Conservation (phyloP, 257 asterid genomes). For the Plantago elongata region DNA sequence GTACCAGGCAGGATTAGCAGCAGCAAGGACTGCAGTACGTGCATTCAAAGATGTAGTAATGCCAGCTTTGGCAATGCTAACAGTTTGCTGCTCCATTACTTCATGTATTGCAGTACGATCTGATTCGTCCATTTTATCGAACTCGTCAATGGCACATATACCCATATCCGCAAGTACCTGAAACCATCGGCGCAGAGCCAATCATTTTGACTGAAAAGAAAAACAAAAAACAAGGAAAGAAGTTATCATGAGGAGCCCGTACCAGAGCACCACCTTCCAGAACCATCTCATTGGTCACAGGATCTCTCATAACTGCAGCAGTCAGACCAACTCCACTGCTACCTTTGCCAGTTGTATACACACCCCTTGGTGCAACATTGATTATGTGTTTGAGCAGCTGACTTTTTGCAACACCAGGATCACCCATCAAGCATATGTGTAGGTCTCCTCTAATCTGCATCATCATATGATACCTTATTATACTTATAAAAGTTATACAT, state of each 20-base stretch:
- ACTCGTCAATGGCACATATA: conserved; percentile 96
- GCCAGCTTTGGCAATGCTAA: conserved; percentile 98
- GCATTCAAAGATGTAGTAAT: conserved; percentile 98
- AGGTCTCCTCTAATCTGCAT: conserved; percentile 80
- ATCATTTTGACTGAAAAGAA: neutral
- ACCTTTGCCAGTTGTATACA: conserved; percentile 95
- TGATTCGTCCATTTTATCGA: conserved; percentile 96
- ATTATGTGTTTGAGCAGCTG: conserved; percentile 98
- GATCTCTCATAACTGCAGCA: conserved; percentile 98
- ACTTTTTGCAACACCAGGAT: conserved; percentile 98
- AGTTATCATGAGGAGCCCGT: conserved; percentile 19
- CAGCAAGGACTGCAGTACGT: conserved; percentile 96
- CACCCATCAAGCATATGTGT: conserved; percentile 87
- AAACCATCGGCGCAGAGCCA: conserved; percentile 9
- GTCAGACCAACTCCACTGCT: conserved; percentile 99
- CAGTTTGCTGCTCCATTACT: conserved; percentile 99
- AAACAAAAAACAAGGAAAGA: conserved; percentile 8
- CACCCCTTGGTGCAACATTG: conserved; percentile 93
- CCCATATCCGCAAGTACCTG: conserved; percentile 99
- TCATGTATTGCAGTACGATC: conserved; percentile 98
- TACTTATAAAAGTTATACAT: too few species aligned
- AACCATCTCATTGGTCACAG: conserved; percentile 95
- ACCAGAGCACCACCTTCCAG: conserved; percentile 99
- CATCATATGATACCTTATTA: neutral
- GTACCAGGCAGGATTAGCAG: conserved; percentile 99